Percentiles rank a stretch among this genome's conserved stretches.
Conservation (phyloP, 2,329 filamentous ascomycete genomes). For the Exophiala dermatitidis region DNA sequence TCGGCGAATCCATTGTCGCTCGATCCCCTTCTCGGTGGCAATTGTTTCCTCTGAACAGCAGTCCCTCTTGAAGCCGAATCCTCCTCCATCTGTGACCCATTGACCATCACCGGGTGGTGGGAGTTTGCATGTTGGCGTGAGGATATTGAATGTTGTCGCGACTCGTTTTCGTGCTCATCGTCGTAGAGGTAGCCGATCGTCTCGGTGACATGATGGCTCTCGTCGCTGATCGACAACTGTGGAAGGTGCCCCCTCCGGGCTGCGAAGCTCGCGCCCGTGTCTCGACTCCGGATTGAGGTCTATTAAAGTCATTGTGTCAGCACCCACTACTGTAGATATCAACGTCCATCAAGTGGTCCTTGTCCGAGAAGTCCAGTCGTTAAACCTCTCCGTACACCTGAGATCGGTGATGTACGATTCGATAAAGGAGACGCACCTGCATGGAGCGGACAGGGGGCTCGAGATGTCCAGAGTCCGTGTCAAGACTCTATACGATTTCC, state of each 20-base stretch:
- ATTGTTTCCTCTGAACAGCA: slow-evolving; percentile 16
- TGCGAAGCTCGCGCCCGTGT: slow-evolving; percentile 42
- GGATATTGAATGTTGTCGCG: slow-evolving; percentile 1
- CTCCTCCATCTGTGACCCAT: slow-evolving; percentile 8
- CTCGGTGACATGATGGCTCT: slow-evolving; percentile 89
- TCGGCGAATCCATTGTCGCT: slow-evolving; percentile 13
- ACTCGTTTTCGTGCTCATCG: slow-evolving; percentile 49
- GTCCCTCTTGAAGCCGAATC: slow-evolving; percentile 8
- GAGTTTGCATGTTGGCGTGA: slow-evolving; percentile 4
- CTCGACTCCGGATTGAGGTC: slow-evolving; percentile 38
- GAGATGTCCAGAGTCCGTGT: slow-evolving; percentile 8
- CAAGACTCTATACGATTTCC: slow-evolving; percentile 1
- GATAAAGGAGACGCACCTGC: slow-evolving; percentile 21
- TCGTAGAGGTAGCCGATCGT: slow-evolving; percentile 88
- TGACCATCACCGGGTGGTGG: slow-evolving; percentile 5
- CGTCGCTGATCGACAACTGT: slow-evolving; percentile 70
- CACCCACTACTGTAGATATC: neutral
- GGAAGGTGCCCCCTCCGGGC: slow-evolving; percentile 52
- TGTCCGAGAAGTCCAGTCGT: neutral
- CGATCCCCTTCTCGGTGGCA: slow-evolving; percentile 15
- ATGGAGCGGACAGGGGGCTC: slow-evolving; percentile 20
- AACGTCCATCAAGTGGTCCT: neutral
- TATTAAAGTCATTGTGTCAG: slow-evolving; percentile 25
- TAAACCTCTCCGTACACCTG: neutral
- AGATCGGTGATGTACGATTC: neutral